Evolutionary conservation across 2,329 filamentous ascomycete species (phyloP), one percentile per base, ranked within the genome.

Genomic region (Xylariaceae sp.): DNA sequence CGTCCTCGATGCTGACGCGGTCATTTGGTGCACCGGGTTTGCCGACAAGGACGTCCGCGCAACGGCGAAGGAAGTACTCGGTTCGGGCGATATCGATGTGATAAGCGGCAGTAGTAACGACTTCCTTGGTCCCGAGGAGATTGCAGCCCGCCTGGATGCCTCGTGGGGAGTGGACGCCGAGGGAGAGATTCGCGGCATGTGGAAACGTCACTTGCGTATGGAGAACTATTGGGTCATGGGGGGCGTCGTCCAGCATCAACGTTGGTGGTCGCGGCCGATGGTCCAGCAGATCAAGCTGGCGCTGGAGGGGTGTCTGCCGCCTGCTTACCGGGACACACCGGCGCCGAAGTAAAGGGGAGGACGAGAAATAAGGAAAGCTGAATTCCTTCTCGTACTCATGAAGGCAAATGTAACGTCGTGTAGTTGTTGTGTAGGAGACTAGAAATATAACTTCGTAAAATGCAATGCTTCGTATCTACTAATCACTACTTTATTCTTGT

Each of bases 1-100:
- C 40, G 54, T 14, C 1, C 44, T 72, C 12, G 71, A 74, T 1
- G 68, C 68, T 0, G 74, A 77, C 57, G 74, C 71, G 1, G 63
- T 78, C 1, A 55, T 77, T 2, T 77, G 75, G 74, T 77, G 74
- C 56, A 78, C 74, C 0, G 75, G 75, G 5, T 78, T 72, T 26
- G 23, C 23, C 23, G 9, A 26, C 4, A 26, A 4, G 4, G 23
- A 4, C 23, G 23, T 9, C 23, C 9, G 9, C 9, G 23, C 23
- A 26, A 9, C 9, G 23, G 14, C 32, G 32, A 37, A 7, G 32
- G 5, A 7, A 12, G 10, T 29, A 5, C 26, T 29, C 32, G 32
- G 32, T 10, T 10, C 32, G 4, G 23, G 23, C 23, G 23, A 4
- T 9, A 9, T 4, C 4, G 9, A 26, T 26, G 23, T 26, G 23